Percentiles rank a stretch among this genome's conserved stretches.
Evolutionary conservation across 441 rosid species (phyloP).

Genomic region (Raphanus hybrid): DNA sequence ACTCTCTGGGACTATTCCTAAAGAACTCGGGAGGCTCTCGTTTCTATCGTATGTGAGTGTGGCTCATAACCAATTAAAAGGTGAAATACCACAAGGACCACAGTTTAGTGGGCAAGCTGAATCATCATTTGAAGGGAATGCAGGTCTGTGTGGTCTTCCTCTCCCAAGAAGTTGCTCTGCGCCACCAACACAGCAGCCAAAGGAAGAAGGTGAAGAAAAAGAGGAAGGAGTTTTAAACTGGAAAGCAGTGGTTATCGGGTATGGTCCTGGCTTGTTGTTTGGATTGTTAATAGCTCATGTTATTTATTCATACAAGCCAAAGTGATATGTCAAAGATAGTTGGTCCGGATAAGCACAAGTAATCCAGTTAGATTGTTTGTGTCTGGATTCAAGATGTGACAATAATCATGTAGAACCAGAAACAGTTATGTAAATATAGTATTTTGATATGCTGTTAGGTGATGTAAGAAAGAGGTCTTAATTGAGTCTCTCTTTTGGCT

Average conservation of each 20-base stretch:
- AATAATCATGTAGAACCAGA: neutral
- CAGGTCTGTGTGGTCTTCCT: conserved; percentile 52
- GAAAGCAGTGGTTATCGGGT: conserved; percentile 28
- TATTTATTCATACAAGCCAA: neutral
- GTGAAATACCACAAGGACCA: conserved; percentile 43
- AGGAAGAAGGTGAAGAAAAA: conserved; percentile 14
- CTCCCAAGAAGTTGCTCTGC: conserved; percentile 30
- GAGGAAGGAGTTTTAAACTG: conserved; percentile 25
- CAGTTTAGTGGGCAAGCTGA: conserved; percentile 49
- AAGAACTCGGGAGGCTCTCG: conserved; percentile 37
- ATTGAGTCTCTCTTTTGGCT: too few relatives aligned
- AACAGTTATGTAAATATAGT: conserved; percentile 3
- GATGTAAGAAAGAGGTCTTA: too few relatives aligned
- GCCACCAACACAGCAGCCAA: neutral
- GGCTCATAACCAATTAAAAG: conserved; percentile 49
- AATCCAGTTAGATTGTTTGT: conserved; percentile 10
- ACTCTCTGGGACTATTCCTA: conserved; percentile 45
- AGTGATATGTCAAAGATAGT: conserved; percentile 5
- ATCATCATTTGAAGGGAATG: conserved; percentile 43
- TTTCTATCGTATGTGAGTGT: conserved; percentile 51
- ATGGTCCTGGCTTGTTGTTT: conserved; percentile 24
- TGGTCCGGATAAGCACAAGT: conserved; percentile 4
- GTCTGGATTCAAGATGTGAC: conserved; percentile 32
- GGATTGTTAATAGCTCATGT: conserved; percentile 20
- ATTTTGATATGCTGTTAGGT: too few relatives aligned